These are phyloP conservation scores for sweet orange (Citrus sinensis) DNA, from an alignment of 345 rosid species.

Conservation along the genomic window DNA sequence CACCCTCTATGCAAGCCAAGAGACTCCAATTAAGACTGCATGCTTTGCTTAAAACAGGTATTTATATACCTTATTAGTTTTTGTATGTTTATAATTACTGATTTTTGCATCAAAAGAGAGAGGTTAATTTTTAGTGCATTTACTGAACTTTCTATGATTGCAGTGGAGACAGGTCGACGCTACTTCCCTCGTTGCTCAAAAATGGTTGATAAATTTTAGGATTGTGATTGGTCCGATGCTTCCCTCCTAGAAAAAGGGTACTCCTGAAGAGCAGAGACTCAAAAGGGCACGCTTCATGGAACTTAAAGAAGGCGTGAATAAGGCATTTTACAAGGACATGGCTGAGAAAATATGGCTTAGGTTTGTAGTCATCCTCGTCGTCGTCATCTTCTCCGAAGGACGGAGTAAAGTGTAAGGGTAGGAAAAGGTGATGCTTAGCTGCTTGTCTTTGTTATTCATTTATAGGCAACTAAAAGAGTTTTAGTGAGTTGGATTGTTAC, in stretches of 20 bases:
- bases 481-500: background rate
- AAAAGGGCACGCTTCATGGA: constrained; percentile 41
- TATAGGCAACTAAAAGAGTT: background rate
- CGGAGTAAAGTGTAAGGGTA: constrained; percentile 7
- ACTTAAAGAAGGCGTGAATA: constrained; percentile 37
- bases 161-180: constrained; percentile 41
- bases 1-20: too few relatives aligned
- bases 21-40: too few relatives aligned
- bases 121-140: background rate
- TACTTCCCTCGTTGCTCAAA: constrained; percentile 42
- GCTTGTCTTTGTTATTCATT: background rate
- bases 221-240: constrained; percentile 27
- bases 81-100: too few relatives aligned
- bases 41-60: too few relatives aligned
- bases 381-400: constrained; percentile 22
- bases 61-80: too few relatives aligned
- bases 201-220: constrained; percentile 35
- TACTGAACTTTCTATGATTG: constrained; percentile 9
- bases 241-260: constrained; percentile 33
- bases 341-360: constrained; percentile 20
- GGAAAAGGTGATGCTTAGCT: constrained; percentile 7
- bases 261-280: constrained; percentile 31
- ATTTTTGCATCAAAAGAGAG: too few relatives aligned
- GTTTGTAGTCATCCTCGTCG: background rate
- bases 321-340: constrained; percentile 44